Base-by-base conservation (phyloP, 1,284 basidiomycete species). In the Fomitiporia mediterranea region DNA sequence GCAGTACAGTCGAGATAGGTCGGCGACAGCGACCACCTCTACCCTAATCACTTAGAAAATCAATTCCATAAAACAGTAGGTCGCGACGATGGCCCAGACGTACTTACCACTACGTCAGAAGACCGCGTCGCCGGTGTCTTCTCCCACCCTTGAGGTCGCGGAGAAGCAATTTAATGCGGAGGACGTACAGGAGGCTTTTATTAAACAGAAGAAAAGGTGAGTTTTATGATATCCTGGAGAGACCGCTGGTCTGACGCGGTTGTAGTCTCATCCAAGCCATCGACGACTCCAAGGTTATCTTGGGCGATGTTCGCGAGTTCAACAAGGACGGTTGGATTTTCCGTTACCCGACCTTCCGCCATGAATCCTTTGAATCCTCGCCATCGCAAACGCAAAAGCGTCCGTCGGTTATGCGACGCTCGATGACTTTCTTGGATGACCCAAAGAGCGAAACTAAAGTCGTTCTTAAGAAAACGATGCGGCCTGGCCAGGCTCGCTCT, bases 281-380 rank as follows among this genome's bases (percentile, higher is more conserved):
- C 62, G 83, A 89, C 64, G 76, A 81, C 0, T 86, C 91, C 30
- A 81, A 82, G 65, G 68, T 72, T 17, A 80, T 98, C 47, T 75
- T 97, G 37, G 74, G 71, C 53, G 86, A 89, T 63, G 73, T 98
- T 30, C 83, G 83, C 59, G 75, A 79, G 60, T 96, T 95, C 75
- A 97, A 91, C 75, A 86, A 85, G 70, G 79, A 85, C 47, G 80
- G 89, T 62, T 96, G 93, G 90, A 79, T 91, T 37, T 82, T 97
- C 28, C 78, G 91, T 56, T 98, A 98, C 69, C 94, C 94, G 47
- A 80, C 82, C 65, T 73, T 90, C 53, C 70, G 71, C 37, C 75
- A 81, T 48, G 58, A 53, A 27, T 58, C 61, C 4, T 44, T 69
- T 7, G 66, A 67, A 21, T 38, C 70, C 1, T 61, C 68, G 3